Evolutionary conservation across 495 filamentous ascomycete species (phyloP).

Genomic region (Penicillium cataractarum): DNA sequence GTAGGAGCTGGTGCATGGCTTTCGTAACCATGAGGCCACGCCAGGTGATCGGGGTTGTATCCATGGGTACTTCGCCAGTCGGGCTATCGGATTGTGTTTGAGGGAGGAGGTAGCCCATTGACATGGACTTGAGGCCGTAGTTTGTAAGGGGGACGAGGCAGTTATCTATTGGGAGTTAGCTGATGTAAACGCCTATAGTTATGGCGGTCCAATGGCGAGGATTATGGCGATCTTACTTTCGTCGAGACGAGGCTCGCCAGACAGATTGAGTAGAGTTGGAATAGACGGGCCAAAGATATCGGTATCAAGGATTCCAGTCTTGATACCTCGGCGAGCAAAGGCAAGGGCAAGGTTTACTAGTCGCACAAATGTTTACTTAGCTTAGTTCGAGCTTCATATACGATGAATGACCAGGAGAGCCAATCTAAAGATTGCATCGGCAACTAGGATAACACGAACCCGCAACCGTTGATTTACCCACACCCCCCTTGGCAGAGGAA

Average conservation of each 20-base stretch:
- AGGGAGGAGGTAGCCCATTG: conserved; percentile 88
- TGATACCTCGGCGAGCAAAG: conserved; percentile 76
- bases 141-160: conserved; percentile 87
- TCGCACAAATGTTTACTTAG: conserved; percentile 2
- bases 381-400: not conserved
- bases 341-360: conserved; percentile 84
- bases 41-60: conserved; percentile 87
- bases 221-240: conserved; percentile 46
- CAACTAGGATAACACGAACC: conserved; percentile 47
- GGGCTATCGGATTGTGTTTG: conserved; percentile 32
- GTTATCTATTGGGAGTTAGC: conserved; percentile 56
- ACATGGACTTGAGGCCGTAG: conserved; percentile 97
- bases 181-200: not conserved
- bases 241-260: conserved; percentile 70
- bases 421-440: conserved; percentile 2
- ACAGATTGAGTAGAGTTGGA: conserved; percentile 83
- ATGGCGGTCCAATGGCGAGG: not conserved
- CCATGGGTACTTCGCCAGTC: conserved; percentile 47
- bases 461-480: conserved; percentile 93
- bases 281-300: conserved; percentile 97
- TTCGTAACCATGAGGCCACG: conserved; percentile 97
- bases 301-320: conserved; percentile 86
- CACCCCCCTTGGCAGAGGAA: conserved; percentile 94
- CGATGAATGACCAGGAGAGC: not conserved
- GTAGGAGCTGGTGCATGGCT: conserved; percentile 90